phyloP scores from a whole-genome alignment of 2,329 filamentous ascomycete species.

The Microdochium trichocladiopsis region DNA sequence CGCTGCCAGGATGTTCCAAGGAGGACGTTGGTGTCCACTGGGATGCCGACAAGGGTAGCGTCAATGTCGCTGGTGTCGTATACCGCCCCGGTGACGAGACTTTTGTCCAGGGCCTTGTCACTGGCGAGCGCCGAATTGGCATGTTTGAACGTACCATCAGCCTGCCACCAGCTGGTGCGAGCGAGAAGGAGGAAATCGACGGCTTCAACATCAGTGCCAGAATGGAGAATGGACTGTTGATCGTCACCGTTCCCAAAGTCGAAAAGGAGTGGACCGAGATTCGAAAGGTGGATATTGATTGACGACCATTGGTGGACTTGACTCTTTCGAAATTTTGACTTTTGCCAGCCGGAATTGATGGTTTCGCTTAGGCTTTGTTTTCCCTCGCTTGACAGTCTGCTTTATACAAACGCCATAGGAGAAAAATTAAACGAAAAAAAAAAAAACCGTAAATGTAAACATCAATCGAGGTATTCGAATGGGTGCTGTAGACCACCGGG shows the following conservation, averaged over 20 bases:
- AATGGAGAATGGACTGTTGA: slow-evolving; percentile 71
- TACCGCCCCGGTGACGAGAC: slow-evolving; percentile 66
- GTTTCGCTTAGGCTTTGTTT: no score
- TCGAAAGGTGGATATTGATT: slow-evolving; percentile 51
- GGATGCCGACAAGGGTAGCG: slow-evolving; percentile 58
- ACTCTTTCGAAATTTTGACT: not conserved
- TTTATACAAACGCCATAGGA: no score
- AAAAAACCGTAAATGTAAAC: no score
- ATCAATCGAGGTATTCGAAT: not conserved
- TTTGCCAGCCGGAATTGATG: no score
- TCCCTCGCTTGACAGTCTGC: no score
- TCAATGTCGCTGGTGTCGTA: slow-evolving; percentile 66
- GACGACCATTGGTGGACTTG: slow-evolving; percentile 11
- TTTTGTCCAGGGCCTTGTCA: slow-evolving; percentile 55
- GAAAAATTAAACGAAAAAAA: no score
- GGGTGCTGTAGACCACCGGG: no score
- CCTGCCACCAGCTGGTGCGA: slow-evolving; percentile 39
- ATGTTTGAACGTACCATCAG: slow-evolving; percentile 66
- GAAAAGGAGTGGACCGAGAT: slow-evolving; percentile 61
- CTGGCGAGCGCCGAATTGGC: slow-evolving; percentile 64
- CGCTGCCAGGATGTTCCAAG: slow-evolving; percentile 73
- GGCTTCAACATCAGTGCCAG: slow-evolving; percentile 63
- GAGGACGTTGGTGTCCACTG: slow-evolving; percentile 72
- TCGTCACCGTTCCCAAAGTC: slow-evolving; percentile 70
- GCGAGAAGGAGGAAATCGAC: slow-evolving; percentile 54